phyloP scores from a whole-genome alignment of 805 yeast species.

The Diddensiella santjacobensis region DNA sequence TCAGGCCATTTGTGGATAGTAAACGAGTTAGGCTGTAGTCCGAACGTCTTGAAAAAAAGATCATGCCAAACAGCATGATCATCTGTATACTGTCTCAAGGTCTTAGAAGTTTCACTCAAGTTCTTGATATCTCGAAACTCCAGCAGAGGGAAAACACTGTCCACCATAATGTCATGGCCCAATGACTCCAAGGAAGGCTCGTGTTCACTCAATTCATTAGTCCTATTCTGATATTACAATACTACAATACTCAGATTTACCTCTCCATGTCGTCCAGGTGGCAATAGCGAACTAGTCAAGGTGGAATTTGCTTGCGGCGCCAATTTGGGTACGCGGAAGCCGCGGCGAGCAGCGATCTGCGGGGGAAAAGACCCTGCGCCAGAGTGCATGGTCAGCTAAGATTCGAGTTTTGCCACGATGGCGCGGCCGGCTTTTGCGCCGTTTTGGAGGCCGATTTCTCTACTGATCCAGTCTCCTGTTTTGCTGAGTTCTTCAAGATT shows the following conservation, averaged over 20 bases:
- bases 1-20: slow-evolving; percentile 48
- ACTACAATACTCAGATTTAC: background rate
- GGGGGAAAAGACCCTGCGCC: too few species aligned
- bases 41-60: slow-evolving; percentile 45
- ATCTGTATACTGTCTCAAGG: slow-evolving; percentile 35
- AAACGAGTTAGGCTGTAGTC: slow-evolving; percentile 41
- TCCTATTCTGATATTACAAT: background rate
- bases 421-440: slow-evolving; percentile 32
- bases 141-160: slow-evolving; percentile 23
- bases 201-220: too few species aligned
- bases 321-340: too few species aligned
- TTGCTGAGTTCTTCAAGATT: slow-evolving; percentile 24
- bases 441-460: slow-evolving; percentile 24
- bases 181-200: slow-evolving; percentile 10
- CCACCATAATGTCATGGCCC: slow-evolving; percentile 23
- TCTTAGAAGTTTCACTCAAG: slow-evolving; percentile 39
- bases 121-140: slow-evolving; percentile 37
- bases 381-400: too few species aligned
- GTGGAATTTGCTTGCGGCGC: too few species aligned
- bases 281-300: too few species aligned
- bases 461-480: slow-evolving; percentile 30
- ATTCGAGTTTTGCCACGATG: slow-evolving; percentile 17
- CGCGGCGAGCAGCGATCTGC: too few species aligned
- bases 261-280: background rate
- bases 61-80: slow-evolving; percentile 44